phyloP scores from a whole-genome alignment of 805 yeast species.

The Candida palmyrensis region DNA sequence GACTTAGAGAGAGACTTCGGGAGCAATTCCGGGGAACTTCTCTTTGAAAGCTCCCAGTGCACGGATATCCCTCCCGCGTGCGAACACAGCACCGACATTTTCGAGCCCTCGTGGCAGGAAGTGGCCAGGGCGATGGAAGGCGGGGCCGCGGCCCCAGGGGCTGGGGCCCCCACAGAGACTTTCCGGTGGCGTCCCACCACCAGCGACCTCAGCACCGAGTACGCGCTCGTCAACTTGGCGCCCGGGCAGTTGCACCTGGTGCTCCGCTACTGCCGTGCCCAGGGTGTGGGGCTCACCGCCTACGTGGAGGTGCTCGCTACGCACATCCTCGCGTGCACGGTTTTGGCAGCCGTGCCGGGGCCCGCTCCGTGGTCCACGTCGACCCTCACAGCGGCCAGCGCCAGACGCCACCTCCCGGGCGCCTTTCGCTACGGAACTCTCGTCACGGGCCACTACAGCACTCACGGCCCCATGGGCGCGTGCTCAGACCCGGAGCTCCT shows the following conservation, averaged over 20 bases:
- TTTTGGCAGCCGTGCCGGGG: constrained; percentile 7
- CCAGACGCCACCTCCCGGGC: constrained; percentile 9
- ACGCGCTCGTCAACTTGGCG: constrained; percentile 9
- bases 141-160: no score
- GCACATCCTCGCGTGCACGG: constrained; percentile 11
- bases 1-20: no score
- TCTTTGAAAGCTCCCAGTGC: no score
- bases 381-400: constrained; percentile 8
- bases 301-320: constrained; percentile 12
- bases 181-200: background rate
- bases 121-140: no score
- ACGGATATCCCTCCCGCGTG: no score
- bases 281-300: constrained; percentile 18
- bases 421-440: constrained; percentile 4
- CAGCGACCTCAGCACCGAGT: constrained; percentile 5
- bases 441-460: constrained; percentile 1
- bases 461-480: no score
- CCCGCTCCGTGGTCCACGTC: background rate
- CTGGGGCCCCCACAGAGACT: no score
- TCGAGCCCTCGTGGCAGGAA: constrained; percentile 4
- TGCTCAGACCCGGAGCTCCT: no score
- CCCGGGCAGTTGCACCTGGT: constrained; percentile 8
- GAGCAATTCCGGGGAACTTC: no score
- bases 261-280: constrained; percentile 9
- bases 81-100: constrained; percentile 1